Evolutionary conservation across 164 flowering plant genomes (phyloP), one percentile per base, ranked within the genome.

Genomic region (Litsea cubeba): DNA sequence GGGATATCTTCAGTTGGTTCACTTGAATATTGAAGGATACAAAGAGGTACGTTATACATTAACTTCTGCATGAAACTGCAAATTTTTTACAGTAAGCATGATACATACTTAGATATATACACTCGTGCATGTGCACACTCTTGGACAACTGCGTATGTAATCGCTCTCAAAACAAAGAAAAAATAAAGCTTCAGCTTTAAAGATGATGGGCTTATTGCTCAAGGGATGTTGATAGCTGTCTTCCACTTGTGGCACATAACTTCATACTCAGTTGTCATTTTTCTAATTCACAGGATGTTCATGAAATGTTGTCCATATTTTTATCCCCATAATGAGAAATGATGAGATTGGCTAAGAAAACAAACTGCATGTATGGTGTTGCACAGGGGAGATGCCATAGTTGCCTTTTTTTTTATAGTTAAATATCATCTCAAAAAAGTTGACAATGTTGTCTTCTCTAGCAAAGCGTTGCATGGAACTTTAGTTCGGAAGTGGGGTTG

Each of bases 1-100:
- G 83, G 84, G 46, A 76, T 83, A 64, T 74, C 81, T n/a, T 82
- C 85, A 26, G 73, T 76, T n/a, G 80, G 82, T 62, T 80, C 81
- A 8, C 82, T 82, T 49, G 84, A 85, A 25, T 83, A 84, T 71
- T 78, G 81, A 81, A 72, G 70, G 68, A 74, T 70, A 26, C 30
- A 22, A 62, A 71, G 50, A 32, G 82, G 82, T 79, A 76, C 49
- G 81, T 65, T 60, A 3, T 35, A 12, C 35, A 30, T 30, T 28
- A 20, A 23, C 67, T 20, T 23, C 18, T 66, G 28, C 69, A 66
- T 66, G 40, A 66, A 64, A 14, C 5, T 32, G 66, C 60, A 15
- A 54, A 11, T 54, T 15, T 17, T 54, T 54, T 54, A 3, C 7
- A 15, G 20, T 23, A 11, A 22, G 66, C 28, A 66, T 30, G 17